These are phyloP conservation scores for Aspergillus leporis DNA, from an alignment of 495 filamentous ascomycete species.

Conservation along the genomic window DNA sequence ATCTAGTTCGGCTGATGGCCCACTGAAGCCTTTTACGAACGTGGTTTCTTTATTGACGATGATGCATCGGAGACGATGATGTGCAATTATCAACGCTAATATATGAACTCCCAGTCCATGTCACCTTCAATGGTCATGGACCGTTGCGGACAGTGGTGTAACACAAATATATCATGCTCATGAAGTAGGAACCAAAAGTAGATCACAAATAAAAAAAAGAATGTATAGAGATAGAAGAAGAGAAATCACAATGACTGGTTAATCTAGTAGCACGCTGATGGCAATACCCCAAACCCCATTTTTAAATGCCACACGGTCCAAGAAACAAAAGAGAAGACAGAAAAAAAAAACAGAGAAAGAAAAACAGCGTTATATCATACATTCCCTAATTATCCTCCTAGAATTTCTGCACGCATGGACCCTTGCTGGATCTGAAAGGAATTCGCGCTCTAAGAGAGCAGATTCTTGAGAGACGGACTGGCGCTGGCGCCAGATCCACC, in stretches of 20 bases:
- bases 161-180: conserved; percentile 5
- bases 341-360: conserved; percentile 24
- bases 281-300: conserved; percentile 23
- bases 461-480: conserved; percentile 72
- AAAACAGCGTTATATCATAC: conserved; percentile 25
- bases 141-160: neutral
- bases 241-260: neutral
- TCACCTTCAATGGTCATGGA: neutral
- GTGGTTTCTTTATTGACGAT: neutral
- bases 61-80: neutral
- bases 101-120: conserved; percentile 2
- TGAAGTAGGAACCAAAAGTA: conserved; percentile 3
- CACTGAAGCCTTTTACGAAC: neutral
- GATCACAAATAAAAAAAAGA: conserved; percentile 3
- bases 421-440: neutral
- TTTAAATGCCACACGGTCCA: conserved; percentile 24
- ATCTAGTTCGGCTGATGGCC: neutral
- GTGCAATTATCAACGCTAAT: neutral
- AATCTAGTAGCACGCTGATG: conserved; percentile 23
- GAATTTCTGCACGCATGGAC: conserved; percentile 22
- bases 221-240: conserved; percentile 4
- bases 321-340: conserved; percentile 23
- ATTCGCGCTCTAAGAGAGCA: conserved; percentile 56
- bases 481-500: conserved; percentile 60
- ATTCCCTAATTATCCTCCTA: conserved; percentile 9